Evolutionary conservation across 768 basidiomycete species (phyloP), one percentile per base, ranked within the genome.

Genomic region (Roridomyces roridus): DNA sequence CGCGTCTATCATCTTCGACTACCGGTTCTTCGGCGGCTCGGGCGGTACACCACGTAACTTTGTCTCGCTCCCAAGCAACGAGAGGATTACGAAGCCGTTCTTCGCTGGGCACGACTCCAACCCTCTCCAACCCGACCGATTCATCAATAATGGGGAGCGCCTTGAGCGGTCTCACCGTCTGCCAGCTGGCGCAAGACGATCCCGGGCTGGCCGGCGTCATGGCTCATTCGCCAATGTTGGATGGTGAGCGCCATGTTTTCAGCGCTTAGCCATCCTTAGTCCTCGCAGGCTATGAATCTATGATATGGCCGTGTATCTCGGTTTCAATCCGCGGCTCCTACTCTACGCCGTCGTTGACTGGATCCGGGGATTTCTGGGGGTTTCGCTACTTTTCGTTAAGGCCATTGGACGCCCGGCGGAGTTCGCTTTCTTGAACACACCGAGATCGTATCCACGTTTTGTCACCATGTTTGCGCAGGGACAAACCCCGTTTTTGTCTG

Each of bases 1-100:
- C 23, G 69, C 69, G 7, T 67, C 68, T 4, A 59, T 70, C 31
- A 68, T 70, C 14, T 66, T 70, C 35, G 69, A 70, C 53, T 70
- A 69, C 59, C 67, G 68, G 14, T 39, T 45, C 20, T 69, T 70
- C 46, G 69, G 69, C 18, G 59, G 50, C 23, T 70, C 69, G 8
- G 69, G 49, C 31, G 67, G 67, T 2, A 24, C 68, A 36, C 68
- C 68, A 8, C 63, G 68, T 14, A 65, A 67, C 54, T 37, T 68
- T 12, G 59, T 68, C 25, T 48, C 50, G 9, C 40, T 70, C 20
- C 52, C 55, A 41, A 50, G 23, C 68, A 70, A 41, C 58, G 64
- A 4, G 57, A 69, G 40, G 68, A 69, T 51, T 70, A 64, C 43
- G 49, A 52, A 31, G 51, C 46, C 17, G 65, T 70, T 6, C 44